Percentiles rank a stretch among this genome's conserved stretches.
Evolutionary conservation across 495 filamentous ascomycete species (phyloP).

Genomic region (Tuber magnatum): DNA sequence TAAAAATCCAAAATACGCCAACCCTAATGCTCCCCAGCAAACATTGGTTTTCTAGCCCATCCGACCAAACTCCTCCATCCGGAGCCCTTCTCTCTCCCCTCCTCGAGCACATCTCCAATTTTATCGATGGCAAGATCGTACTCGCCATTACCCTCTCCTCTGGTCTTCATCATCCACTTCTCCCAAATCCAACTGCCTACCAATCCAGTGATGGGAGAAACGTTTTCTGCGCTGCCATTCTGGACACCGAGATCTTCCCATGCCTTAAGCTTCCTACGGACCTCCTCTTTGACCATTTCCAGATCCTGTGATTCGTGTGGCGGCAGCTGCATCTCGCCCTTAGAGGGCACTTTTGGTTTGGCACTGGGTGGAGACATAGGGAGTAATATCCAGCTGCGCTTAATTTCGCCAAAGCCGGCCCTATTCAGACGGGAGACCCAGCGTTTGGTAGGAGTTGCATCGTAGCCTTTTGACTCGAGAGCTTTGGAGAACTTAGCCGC

Average conservation of each 20-base stretch:
- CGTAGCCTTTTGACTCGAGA: slow-evolving; percentile 79
- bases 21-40: slow-evolving; percentile 34
- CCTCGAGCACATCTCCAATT: slow-evolving; percentile 72
- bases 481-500: slow-evolving; percentile 83
- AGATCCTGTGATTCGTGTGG: slow-evolving; percentile 42
- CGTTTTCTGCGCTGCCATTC: slow-evolving; percentile 62
- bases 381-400: slow-evolving; percentile 82
- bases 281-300: slow-evolving; percentile 40
- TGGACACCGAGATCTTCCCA: slow-evolving; percentile 57
- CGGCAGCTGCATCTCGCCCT: slow-evolving; percentile 43
- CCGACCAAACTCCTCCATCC: slow-evolving; percentile 84
- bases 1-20: slow-evolving; percentile 32
- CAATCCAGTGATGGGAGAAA: slow-evolving; percentile 67
- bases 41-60: slow-evolving; percentile 75
- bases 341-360: slow-evolving; percentile 51
- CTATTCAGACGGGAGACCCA: slow-evolving; percentile 69
- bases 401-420: slow-evolving; percentile 67
- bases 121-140: slow-evolving; percentile 61
- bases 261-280: slow-evolving; percentile 44
- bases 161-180: slow-evolving; percentile 83
- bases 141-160: slow-evolving; percentile 62
- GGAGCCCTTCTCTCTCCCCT: slow-evolving; percentile 67
- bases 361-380: slow-evolving; percentile 63
- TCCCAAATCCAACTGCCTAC: slow-evolving; percentile 92
- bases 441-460: slow-evolving; percentile 68